phyloP scores from a whole-genome alignment of 164 flowering plant genomes.

The Platanus orientalis region DNA sequence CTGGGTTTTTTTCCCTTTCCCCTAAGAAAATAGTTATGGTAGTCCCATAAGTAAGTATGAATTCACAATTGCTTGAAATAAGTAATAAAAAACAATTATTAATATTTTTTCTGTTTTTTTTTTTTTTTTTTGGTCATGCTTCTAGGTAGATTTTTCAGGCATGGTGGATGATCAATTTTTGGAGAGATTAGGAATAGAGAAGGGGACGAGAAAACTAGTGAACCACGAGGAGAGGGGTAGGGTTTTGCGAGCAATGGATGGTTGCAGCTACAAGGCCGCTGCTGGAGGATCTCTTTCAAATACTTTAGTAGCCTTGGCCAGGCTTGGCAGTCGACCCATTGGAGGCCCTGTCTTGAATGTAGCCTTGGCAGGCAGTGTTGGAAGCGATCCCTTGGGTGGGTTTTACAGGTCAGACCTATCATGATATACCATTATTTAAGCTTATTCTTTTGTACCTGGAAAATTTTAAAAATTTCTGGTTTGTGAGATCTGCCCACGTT shows the following conservation, averaged over 20 bases:
- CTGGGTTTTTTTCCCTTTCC: no score
- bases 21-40: no score
- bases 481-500: background rate
- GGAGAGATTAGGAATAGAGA: slow-evolving; percentile 65
- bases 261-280: slow-evolving; percentile 96
- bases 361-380: slow-evolving; percentile 90
- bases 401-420: slow-evolving; percentile 67
- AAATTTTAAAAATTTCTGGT: background rate
- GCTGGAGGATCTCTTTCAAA: slow-evolving; percentile 98
- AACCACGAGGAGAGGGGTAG: slow-evolving; percentile 92
- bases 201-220: slow-evolving; percentile 85
- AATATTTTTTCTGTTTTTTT: background rate
- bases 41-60: no score
- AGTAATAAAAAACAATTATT: no score
- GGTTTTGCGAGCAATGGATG: slow-evolving; percentile 93
- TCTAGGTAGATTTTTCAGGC: slow-evolving; percentile 97
- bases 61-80: no score
- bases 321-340: slow-evolving; percentile 59
- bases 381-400: slow-evolving; percentile 88
- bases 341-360: slow-evolving; percentile 65
- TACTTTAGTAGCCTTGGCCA: slow-evolving; percentile 81
- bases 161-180: slow-evolving; percentile 74
- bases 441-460: background rate
- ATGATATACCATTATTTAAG: background rate
- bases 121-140: background rate